Conservation (phyloP, 2,329 filamentous ascomycete species). For the Nemania diffusa region DNA sequence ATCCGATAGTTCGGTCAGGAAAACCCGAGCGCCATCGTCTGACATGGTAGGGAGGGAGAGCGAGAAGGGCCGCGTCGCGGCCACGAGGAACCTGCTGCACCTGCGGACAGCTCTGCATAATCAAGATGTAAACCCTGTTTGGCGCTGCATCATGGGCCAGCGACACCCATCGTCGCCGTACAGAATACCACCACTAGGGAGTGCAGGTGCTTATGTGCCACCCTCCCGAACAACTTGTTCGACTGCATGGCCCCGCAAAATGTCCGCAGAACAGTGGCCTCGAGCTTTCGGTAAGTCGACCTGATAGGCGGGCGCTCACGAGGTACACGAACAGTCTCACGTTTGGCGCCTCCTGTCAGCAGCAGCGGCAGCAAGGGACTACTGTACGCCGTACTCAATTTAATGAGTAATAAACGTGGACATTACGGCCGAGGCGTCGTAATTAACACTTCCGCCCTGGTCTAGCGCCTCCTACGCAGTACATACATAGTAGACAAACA, state of each 20-base stretch:
- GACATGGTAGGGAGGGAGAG: constrained; percentile 14
- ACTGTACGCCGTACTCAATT: too few species aligned
- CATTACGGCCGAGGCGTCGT: constrained; percentile 4
- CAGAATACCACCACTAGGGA: too few species aligned
- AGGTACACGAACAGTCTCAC: constrained; percentile 14
- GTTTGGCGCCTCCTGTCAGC: constrained; percentile 9
- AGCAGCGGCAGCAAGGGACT: constrained; percentile 2
- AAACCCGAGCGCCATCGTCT: constrained; percentile 24
- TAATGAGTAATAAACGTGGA: constrained; percentile 11
- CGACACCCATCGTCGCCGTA: constrained; percentile 2
- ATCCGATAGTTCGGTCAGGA: constrained; percentile 26
- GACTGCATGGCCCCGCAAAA: constrained; percentile 14
- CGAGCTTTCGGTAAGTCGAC: constrained; percentile 31
- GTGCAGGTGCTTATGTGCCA: constrained; percentile 9
- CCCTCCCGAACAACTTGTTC: constrained; percentile 14
- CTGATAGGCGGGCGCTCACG: background rate
- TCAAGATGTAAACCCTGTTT: constrained; percentile 32
- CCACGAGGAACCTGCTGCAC: constrained; percentile 32
- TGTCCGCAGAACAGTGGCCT: constrained; percentile 20
- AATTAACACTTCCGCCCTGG: constrained; percentile 13
- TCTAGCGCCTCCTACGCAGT: constrained; percentile 13
- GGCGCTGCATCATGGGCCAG: constrained; percentile 18
- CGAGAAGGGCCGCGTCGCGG: constrained; percentile 19
- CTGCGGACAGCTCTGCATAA: constrained; percentile 27
- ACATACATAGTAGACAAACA: background rate